These are phyloP conservation scores for Fraxinus pennsylvanica DNA, from an alignment of 257 asterid species.

Conservation along the genomic window DNA sequence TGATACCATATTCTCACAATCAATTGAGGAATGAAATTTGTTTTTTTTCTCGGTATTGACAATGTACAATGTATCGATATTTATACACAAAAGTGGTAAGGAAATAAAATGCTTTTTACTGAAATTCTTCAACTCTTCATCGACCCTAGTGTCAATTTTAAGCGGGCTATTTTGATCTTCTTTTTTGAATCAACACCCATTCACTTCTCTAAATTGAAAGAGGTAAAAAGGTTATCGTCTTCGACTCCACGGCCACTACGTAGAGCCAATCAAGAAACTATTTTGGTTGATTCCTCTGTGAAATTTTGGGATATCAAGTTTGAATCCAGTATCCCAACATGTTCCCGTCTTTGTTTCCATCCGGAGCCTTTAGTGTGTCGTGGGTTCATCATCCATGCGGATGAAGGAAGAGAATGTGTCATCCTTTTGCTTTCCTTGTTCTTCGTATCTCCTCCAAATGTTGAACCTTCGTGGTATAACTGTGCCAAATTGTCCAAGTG, in stretches of 20 bases:
- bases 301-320: neutral
- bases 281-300: neutral
- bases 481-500: neutral
- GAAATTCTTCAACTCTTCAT: neutral
- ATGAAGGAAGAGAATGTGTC: neutral
- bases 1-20: neutral
- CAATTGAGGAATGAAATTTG: neutral
- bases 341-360: neutral
- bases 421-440: neutral
- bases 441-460: neutral
- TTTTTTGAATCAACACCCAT: neutral
- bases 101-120: neutral
- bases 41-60: neutral
- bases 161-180: neutral
- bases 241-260: neutral
- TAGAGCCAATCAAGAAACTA: neutral
- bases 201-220: neutral
- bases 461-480: neutral
- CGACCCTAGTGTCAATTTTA: neutral
- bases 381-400: neutral
- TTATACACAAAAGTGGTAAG: neutral
- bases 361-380: neutral
- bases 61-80: neutral
- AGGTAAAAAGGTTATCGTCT: neutral
- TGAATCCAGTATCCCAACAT: neutral